These are phyloP conservation scores for Beauveria brongniartii DNA, from an alignment of 2,329 filamentous ascomycete species.

Conservation along the genomic window DNA sequence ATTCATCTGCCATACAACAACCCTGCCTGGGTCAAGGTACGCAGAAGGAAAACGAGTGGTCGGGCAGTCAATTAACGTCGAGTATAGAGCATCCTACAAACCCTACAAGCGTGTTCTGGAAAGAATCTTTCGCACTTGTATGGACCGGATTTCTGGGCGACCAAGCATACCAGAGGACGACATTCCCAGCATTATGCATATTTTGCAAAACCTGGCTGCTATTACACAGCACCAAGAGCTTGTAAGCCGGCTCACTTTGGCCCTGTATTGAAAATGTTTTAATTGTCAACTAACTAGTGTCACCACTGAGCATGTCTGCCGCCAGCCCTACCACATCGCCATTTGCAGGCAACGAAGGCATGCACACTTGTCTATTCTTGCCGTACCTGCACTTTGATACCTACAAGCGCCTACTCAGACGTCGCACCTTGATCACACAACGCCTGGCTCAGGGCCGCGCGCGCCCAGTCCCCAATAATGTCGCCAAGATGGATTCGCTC, in stretches of 20 bases:
- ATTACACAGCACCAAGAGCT: constrained; percentile 32
- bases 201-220: constrained; percentile 40
- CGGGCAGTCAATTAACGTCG: constrained; percentile 12
- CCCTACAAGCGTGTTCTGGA: constrained; percentile 29
- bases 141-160: constrained; percentile 40
- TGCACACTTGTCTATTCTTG: constrained; percentile 43
- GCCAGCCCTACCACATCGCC: constrained; percentile 23
- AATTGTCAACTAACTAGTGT: constrained; percentile 19
- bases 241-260: constrained; percentile 18
- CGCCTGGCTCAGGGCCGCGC: constrained; percentile 46
- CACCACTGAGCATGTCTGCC: constrained; percentile 26
- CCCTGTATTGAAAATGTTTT: not conserved
- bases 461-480: constrained; percentile 44
- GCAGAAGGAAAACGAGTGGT: constrained; percentile 14
- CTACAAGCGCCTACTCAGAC: constrained; percentile 47
- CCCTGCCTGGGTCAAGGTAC: constrained; percentile 49
- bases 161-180: constrained; percentile 38
- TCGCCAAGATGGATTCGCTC: constrained; percentile 46
- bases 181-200: constrained; percentile 43
- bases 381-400: constrained; percentile 59
- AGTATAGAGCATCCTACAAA: constrained; percentile 35
- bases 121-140: constrained; percentile 33
- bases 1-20: constrained; percentile 51
- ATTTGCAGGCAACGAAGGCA: constrained; percentile 19
- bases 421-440: constrained; percentile 45